phyloP scores from a whole-genome alignment of 2,329 filamentous ascomycete genomes.

The Penicillium sp. region DNA sequence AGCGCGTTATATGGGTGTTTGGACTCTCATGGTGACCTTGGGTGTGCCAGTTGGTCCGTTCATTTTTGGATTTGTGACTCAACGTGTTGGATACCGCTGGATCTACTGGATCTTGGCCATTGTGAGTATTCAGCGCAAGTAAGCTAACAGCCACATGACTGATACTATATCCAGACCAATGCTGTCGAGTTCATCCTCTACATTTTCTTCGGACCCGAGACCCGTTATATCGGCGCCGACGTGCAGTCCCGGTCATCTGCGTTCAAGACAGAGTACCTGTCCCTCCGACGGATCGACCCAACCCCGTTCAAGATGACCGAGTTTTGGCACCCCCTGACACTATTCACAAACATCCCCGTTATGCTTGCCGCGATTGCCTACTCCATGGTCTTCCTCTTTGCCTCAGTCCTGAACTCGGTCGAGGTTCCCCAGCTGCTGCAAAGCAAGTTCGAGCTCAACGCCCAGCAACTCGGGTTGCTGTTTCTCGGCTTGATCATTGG shows the following conservation, averaged over 20 bases:
- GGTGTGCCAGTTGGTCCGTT: slow-evolving; percentile 44
- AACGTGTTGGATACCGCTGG: slow-evolving; percentile 56
- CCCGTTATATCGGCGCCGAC: slow-evolving; percentile 45
- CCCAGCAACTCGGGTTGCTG: slow-evolving; percentile 58
- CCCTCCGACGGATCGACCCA: slow-evolving; percentile 51
- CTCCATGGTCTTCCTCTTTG: slow-evolving; percentile 57
- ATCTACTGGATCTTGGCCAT: slow-evolving; percentile 60
- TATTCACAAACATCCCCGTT: slow-evolving; percentile 49
- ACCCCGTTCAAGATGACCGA: not conserved
- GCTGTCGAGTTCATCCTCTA: slow-evolving; percentile 55
- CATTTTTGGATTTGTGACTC: slow-evolving; percentile 46
- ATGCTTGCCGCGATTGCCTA: slow-evolving; percentile 54
- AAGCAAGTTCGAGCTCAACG: slow-evolving; percentile 55
- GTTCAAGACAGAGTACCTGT: slow-evolving; percentile 46
- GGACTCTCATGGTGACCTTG: slow-evolving; percentile 52
- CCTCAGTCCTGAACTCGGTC: slow-evolving; percentile 53
- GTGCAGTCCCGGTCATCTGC: slow-evolving; percentile 19
- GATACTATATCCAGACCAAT: slow-evolving; percentile 44
- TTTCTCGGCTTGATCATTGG: slow-evolving; percentile 59
- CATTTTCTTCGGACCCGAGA: slow-evolving; percentile 54
- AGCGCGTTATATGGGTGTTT: slow-evolving; percentile 55
- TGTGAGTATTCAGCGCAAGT: slow-evolving; percentile 32
- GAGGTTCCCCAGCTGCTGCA: slow-evolving; percentile 60
- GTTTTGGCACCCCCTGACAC: slow-evolving; percentile 34
- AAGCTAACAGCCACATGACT: slow-evolving; percentile 1